Evolutionary conservation across 2,329 filamentous ascomycete genomes (phyloP).

Genomic region (Fusarium pseudoanthophilum): DNA sequence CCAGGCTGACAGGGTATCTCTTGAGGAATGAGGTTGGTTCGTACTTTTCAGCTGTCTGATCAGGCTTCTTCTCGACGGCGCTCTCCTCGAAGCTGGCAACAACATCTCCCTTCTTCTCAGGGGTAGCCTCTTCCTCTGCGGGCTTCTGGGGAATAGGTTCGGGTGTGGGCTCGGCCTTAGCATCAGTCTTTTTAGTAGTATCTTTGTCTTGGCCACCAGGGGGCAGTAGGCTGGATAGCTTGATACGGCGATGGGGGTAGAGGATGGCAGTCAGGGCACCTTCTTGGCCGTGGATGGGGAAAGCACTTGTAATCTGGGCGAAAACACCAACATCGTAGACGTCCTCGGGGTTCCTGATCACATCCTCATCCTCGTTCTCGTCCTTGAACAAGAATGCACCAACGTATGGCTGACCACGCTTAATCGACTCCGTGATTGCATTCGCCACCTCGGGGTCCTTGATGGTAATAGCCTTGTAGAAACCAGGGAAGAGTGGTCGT

Average conservation of each 20-base stretch:
- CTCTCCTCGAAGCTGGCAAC: constrained; percentile 97
- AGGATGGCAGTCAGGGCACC: constrained; percentile 89
- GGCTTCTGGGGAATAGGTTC: constrained; percentile 69
- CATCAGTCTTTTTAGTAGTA: constrained; percentile 61
- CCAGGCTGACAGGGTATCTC: constrained; percentile 91
- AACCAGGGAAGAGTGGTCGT: constrained; percentile 93
- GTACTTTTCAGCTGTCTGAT: constrained; percentile 67
- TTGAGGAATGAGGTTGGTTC: constrained; percentile 92
- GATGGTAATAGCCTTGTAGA: constrained; percentile 99
- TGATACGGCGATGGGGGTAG: constrained; percentile 95
- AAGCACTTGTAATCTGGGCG: constrained; percentile 96
- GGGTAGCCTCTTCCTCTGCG: constrained; percentile 61
- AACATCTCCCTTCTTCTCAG: constrained; percentile 88
- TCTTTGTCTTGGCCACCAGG: constrained; percentile 66
- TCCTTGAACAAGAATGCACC: constrained; percentile 98
- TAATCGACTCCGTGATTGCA: constrained; percentile 96
- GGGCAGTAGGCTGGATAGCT: constrained; percentile 83
- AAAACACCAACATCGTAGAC: constrained; percentile 97
- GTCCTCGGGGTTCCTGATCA: constrained; percentile 89
- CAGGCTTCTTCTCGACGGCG: constrained; percentile 69
- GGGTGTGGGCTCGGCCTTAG: constrained; percentile 61
- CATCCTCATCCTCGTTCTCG: constrained; percentile 90
- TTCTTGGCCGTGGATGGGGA: constrained; percentile 88
- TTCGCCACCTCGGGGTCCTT: constrained; percentile 90
- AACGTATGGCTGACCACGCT: constrained; percentile 95